These are phyloP conservation scores for Botryotinia narcissicola DNA, from an alignment of 2,329 filamentous ascomycete species.

Conservation along the genomic window DNA sequence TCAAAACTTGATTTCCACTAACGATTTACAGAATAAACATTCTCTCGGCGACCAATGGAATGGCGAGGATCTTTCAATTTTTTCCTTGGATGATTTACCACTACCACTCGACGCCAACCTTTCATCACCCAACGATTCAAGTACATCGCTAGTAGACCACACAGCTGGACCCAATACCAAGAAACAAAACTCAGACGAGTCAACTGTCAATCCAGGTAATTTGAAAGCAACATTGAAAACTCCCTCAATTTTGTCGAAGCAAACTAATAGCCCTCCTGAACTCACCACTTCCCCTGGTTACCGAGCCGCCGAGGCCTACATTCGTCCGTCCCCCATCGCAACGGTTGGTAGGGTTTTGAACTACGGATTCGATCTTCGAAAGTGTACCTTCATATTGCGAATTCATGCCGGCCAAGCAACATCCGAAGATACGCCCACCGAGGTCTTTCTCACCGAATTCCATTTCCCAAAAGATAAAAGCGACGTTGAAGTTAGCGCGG, in stretches of 20 bases:
- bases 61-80: slow-evolving; percentile 91
- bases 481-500: slow-evolving; percentile 72
- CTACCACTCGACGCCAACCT: slow-evolving; percentile 53
- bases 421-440: slow-evolving; percentile 66
- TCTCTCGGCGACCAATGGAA: slow-evolving; percentile 94
- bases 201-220: slow-evolving; percentile 69
- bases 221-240: slow-evolving; percentile 70
- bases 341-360: slow-evolving; percentile 68
- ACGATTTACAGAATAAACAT: slow-evolving; percentile 68
- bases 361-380: slow-evolving; percentile 80
- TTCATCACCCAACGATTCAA: slow-evolving; percentile 46
- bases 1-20: slow-evolving; percentile 25
- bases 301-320: slow-evolving; percentile 88
- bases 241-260: slow-evolving; percentile 61
- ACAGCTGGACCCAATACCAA: slow-evolving; percentile 41
- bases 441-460: slow-evolving; percentile 84
- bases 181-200: slow-evolving; percentile 50
- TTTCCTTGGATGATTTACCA: slow-evolving; percentile 75
- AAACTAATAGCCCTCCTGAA: slow-evolving; percentile 52
- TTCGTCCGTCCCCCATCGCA: slow-evolving; percentile 77
- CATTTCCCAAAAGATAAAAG: slow-evolving; percentile 80
- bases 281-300: slow-evolving; percentile 68
- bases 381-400: slow-evolving; percentile 72
- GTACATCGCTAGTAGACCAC: slow-evolving; percentile 44
- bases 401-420: slow-evolving; percentile 61